phyloP scores from a whole-genome alignment of 768 basidiomycete species.

The Butyriboletus loyo region DNA sequence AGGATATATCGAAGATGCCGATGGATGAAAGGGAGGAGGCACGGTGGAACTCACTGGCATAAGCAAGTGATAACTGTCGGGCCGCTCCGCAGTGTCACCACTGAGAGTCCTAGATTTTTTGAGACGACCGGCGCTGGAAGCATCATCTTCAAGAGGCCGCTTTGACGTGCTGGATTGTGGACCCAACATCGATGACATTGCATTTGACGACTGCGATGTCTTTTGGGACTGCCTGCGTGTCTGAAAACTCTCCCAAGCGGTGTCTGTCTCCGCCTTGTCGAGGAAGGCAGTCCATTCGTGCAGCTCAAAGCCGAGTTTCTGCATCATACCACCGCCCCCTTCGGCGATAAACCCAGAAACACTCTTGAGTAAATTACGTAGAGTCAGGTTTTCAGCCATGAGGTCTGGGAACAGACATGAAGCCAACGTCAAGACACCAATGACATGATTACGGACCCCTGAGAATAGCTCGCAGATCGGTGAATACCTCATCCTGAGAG shows the following conservation, averaged over 20 bases:
- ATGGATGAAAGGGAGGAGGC: slow-evolving; percentile 32
- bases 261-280: slow-evolving; percentile 88
- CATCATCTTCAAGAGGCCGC: slow-evolving; percentile 32
- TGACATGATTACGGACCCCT: slow-evolving; percentile 48
- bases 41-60: slow-evolving; percentile 48
- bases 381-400: slow-evolving; percentile 84
- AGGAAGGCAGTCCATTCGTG: slow-evolving; percentile 78
- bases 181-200: slow-evolving; percentile 33
- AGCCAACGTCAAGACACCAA: neutral
- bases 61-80: slow-evolving; percentile 52
- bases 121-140: slow-evolving; percentile 25
- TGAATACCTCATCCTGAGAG: slow-evolving; percentile 84
- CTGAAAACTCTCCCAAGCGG: slow-evolving; percentile 88
- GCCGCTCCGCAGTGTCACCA: slow-evolving; percentile 38
- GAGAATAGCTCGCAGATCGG: slow-evolving; percentile 78
- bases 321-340: slow-evolving; percentile 72
- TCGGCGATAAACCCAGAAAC: slow-evolving; percentile 84
- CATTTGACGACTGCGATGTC: slow-evolving; percentile 27
- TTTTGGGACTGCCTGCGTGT: slow-evolving; percentile 49
- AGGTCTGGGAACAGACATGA: slow-evolving; percentile 50
- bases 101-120: slow-evolving; percentile 51
- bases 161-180: slow-evolving; percentile 19
- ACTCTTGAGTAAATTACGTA: slow-evolving; percentile 73
- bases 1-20: slow-evolving; percentile 43
- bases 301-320: slow-evolving; percentile 75